phyloP scores from a whole-genome alignment of 2,329 filamentous ascomycete species.

The Exophiala calicioides region DNA sequence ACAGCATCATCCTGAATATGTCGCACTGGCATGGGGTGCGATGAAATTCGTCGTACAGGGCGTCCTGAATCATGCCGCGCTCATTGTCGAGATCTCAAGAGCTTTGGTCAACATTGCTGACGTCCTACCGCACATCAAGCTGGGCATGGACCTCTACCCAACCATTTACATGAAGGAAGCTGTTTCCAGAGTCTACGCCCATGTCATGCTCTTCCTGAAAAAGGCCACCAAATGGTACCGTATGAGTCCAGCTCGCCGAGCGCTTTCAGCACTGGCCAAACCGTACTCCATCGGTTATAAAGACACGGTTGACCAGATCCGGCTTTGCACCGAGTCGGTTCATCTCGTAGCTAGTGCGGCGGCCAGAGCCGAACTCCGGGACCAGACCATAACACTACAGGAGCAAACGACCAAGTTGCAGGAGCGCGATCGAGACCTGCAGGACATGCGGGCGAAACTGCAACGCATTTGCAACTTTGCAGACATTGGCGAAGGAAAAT shows the following conservation, averaged over 20 bases:
- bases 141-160: slow-evolving; percentile 25
- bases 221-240: slow-evolving; percentile 27
- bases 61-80: neutral
- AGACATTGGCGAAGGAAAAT: no score
- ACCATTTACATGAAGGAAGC: slow-evolving; percentile 23
- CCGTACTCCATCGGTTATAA: no score
- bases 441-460: no score
- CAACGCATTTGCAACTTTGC: no score
- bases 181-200: slow-evolving; percentile 25
- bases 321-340: no score
- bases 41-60: slow-evolving; percentile 31
- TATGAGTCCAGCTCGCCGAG: neutral
- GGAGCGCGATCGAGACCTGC: no score
- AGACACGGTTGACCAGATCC: no score
- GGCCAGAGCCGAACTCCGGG: no score
- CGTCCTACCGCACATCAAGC: slow-evolving; percentile 20
- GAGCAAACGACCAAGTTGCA: no score
- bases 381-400: no score
- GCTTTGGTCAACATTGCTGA: slow-evolving; percentile 6
- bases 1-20: slow-evolving; percentile 37
- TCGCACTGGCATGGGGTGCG: slow-evolving; percentile 35
- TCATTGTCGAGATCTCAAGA: neutral
- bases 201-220: slow-evolving; percentile 31
- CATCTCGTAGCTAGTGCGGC: no score
- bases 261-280: no score